Evolutionary conservation across 805 yeast species (phyloP), one percentile per base, ranked within the genome.

Genomic region (Candida anglica): DNA sequence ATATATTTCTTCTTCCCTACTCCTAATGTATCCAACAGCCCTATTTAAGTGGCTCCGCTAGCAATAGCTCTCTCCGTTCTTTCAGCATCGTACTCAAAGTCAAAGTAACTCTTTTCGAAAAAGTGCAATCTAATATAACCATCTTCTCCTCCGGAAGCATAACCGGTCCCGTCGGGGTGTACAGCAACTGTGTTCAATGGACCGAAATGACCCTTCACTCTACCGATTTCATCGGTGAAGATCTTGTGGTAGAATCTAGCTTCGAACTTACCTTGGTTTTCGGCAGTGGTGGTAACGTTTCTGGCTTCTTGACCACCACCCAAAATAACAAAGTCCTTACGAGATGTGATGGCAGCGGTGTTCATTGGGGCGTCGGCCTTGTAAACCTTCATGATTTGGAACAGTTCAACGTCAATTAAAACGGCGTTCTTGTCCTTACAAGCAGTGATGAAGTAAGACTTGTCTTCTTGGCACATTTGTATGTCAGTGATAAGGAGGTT

Each of bases 271-370:
- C 98, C 98, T 63, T 91, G 95, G 31, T 82, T 73, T 36, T 88
- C 79, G 27, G 93, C 77, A 18, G 98, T 88, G n/a, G 98, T 93
- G 27, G 99, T 93, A 56, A 93, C 99, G 60, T 89, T 95, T 63
- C 88, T 80, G 26, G 98, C 98, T 52, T 88, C 98, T 71, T 93
- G 98, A 79, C 99, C 99, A 69, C 99, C 99, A 34, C 98, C 98
- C 42, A 93, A 72, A 32, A 93, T 81, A 42, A 93, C 84, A 56
- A 81, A 91, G 56, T 93, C 91, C 67, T 93, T 93, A 38, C 80
- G 71, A 17, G 98, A 94, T 11, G 98, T 89, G 47, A 93, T 83
- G 45, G 95, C 82, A 14, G 98, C 98, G 23, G 95, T 77, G 71
- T 93, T 93, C 73, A 93, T 74, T 38, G 98, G 97, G 34, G 95